Evolutionary conservation across 768 basidiomycete species (phyloP).

Genomic region (Tylopilus sp.): DNA sequence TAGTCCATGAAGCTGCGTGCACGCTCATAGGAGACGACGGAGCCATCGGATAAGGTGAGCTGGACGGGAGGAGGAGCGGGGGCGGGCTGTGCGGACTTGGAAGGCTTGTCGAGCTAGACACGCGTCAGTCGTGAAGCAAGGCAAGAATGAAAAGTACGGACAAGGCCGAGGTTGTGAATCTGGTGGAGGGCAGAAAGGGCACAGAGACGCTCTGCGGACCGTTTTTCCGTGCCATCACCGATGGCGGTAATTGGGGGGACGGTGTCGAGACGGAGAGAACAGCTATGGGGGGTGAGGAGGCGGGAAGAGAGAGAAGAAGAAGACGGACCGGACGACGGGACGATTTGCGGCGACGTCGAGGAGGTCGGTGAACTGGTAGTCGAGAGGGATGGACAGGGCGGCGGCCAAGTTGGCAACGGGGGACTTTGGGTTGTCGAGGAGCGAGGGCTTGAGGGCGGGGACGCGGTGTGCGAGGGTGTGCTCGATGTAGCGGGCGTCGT

Average conservation of each 20-base stretch:
- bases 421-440: slow-evolving; percentile 48
- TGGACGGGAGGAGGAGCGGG: slow-evolving; percentile 12
- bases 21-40: slow-evolving; percentile 60
- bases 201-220: slow-evolving; percentile 72
- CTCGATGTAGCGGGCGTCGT: slow-evolving; percentile 35
- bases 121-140: background rate
- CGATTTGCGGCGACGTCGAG: slow-evolving; percentile 11
- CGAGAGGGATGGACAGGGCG: slow-evolving; percentile 9
- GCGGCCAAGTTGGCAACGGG: slow-evolving; percentile 44
- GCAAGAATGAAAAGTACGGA: slow-evolving; percentile 37
- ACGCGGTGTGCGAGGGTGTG: slow-evolving; percentile 19
- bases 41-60: slow-evolving; percentile 57
- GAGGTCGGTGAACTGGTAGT: slow-evolving; percentile 14
- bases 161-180: slow-evolving; percentile 57
- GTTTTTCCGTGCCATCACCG: slow-evolving; percentile 57
- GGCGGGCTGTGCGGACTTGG: slow-evolving; percentile 14
- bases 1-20: slow-evolving; percentile 93
- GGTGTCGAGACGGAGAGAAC: slow-evolving; percentile 25
- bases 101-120: slow-evolving; percentile 28
- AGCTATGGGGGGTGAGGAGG: slow-evolving; percentile 14
- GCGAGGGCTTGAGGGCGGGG: slow-evolving; percentile 24
- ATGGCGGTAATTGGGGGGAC: slow-evolving; percentile 48
- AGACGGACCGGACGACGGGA: slow-evolving; percentile 23
- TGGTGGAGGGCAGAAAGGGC: slow-evolving; percentile 73
- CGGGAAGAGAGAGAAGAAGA: background rate